Percentiles rank a stretch among this genome's conserved stretches.
phyloP scores from a whole-genome alignment of 208 protist species.

The Crithidia fasciculata region DNA sequence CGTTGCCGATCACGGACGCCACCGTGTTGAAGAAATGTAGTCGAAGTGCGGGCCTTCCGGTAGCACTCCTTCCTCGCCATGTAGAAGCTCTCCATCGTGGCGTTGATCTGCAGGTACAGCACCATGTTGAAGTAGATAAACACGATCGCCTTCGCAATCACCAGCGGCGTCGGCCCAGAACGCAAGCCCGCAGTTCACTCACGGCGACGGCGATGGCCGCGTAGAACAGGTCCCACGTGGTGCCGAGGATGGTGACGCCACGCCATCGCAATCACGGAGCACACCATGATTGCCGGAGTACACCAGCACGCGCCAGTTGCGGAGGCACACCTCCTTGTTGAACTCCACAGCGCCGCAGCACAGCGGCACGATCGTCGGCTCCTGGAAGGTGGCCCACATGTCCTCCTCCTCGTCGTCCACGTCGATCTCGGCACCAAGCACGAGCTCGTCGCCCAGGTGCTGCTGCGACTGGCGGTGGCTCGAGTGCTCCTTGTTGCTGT shows the following conservation, averaged over 20 bases:
- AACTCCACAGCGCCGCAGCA: slow-evolving; percentile 24
- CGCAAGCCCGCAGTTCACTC: not conserved
- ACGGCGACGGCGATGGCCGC: slow-evolving; percentile 15
- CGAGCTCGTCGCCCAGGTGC: not conserved
- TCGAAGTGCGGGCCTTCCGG: slow-evolving; percentile 44
- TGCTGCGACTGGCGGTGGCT: not conserved
- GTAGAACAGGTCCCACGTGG: slow-evolving; percentile 20
- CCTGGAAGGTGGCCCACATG: not conserved
- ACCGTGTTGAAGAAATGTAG: slow-evolving; percentile 54
- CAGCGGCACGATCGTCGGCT: slow-evolving; percentile 13
- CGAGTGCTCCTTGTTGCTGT: not conserved
- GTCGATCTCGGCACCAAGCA: not conserved
- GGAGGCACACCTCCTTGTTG: slow-evolving; percentile 24
- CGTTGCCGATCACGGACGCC: slow-evolving; percentile 41
- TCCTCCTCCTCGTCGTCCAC: slow-evolving; percentile 14
- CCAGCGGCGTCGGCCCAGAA: slow-evolving; percentile 40
- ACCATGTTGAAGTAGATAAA: slow-evolving; percentile 47
- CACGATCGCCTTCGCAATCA: slow-evolving; percentile 52
- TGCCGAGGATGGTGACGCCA: slow-evolving; percentile 25
- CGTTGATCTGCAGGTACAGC: slow-evolving; percentile 52
- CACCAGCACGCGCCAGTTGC: slow-evolving; percentile 26
- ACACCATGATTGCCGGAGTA: slow-evolving; percentile 32
- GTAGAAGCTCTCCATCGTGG: slow-evolving; percentile 53
- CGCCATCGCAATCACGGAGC: slow-evolving; percentile 26
- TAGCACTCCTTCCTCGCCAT: slow-evolving; percentile 29